These are phyloP conservation scores for Pharnaceum exiguum DNA, from an alignment of 148 eudicot species.

Conservation along the genomic window DNA sequence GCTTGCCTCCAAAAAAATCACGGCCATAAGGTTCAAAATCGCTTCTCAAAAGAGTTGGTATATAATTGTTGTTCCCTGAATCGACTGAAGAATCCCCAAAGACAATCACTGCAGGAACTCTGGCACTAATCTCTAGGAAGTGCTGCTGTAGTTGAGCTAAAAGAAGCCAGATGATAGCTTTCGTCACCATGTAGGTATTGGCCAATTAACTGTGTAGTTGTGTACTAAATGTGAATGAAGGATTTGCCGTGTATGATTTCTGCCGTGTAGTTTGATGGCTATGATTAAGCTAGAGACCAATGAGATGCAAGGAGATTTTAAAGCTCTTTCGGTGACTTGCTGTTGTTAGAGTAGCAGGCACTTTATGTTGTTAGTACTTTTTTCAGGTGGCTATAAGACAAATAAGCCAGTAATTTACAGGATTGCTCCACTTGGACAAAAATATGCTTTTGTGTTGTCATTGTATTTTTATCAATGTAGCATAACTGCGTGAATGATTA, in stretches of 20 bases:
- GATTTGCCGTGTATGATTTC: not conserved
- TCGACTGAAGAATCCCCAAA: slow-evolving; percentile 66
- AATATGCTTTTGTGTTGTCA: not conserved
- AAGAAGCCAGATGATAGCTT: slow-evolving; percentile 20
- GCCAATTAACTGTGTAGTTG: not conserved
- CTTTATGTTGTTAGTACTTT: not conserved
- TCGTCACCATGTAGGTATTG: slow-evolving; percentile 18
- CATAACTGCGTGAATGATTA: not conserved
- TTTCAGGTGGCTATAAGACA: not conserved
- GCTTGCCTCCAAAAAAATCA: slow-evolving; percentile 37
- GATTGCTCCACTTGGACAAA: not conserved
- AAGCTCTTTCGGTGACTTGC: slow-evolving; percentile 3
- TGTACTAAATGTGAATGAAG: no score
- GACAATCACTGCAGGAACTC: slow-evolving; percentile 45
- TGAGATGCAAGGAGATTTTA: not conserved
- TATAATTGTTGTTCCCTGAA: slow-evolving; percentile 51
- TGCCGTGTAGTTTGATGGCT: not conserved
- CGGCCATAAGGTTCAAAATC: slow-evolving; percentile 56
- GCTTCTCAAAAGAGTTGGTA: slow-evolving; percentile 38
- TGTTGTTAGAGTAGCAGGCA: not conserved
- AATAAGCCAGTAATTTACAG: not conserved
- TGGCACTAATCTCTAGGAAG: slow-evolving; percentile 19
- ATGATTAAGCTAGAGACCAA: slow-evolving; percentile 1
- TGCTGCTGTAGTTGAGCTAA: slow-evolving; percentile 21
- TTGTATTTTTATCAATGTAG: not conserved